These are phyloP conservation scores for Sungouiozyma ichnusensis DNA, from an alignment of 805 yeast species.

Conservation along the genomic window DNA sequence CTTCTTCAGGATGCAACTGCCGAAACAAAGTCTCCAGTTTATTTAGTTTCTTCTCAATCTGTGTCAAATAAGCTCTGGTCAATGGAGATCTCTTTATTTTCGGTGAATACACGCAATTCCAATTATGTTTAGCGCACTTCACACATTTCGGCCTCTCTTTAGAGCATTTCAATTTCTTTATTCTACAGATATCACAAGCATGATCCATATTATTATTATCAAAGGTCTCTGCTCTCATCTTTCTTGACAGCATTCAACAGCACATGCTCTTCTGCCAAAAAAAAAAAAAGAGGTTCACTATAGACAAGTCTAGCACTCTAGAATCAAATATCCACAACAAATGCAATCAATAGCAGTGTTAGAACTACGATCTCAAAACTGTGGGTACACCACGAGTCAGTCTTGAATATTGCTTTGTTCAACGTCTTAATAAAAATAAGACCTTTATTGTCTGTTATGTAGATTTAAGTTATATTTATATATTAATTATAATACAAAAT, in stretches of 20 bases:
- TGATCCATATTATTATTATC: conserved; percentile 10
- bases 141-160: conserved; percentile 68
- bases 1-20: conserved; percentile 37
- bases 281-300: too few relatives aligned
- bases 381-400: too few relatives aligned
- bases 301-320: too few relatives aligned
- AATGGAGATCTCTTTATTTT: conserved; percentile 68
- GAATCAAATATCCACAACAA: too few relatives aligned
- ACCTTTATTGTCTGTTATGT: too few relatives aligned
- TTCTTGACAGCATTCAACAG: too few relatives aligned
- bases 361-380: too few relatives aligned
- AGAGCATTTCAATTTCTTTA: conserved; percentile 70
- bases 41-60: conserved; percentile 51
- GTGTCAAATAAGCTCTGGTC: conserved; percentile 70
- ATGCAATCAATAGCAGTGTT: too few relatives aligned
- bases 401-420: neutral
- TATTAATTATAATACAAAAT: neutral
- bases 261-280: too few relatives aligned
- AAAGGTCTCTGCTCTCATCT: neutral
- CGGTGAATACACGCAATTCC: conserved; percentile 76
- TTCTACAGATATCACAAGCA: conserved; percentile 72
- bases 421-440: too few relatives aligned
- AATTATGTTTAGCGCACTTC: conserved; percentile 59
- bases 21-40: conserved; percentile 36
- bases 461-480: too few relatives aligned